Base-by-base conservation (phyloP, 1,284 basidiomycete genomes). In the Blastosporella zonata region DNA sequence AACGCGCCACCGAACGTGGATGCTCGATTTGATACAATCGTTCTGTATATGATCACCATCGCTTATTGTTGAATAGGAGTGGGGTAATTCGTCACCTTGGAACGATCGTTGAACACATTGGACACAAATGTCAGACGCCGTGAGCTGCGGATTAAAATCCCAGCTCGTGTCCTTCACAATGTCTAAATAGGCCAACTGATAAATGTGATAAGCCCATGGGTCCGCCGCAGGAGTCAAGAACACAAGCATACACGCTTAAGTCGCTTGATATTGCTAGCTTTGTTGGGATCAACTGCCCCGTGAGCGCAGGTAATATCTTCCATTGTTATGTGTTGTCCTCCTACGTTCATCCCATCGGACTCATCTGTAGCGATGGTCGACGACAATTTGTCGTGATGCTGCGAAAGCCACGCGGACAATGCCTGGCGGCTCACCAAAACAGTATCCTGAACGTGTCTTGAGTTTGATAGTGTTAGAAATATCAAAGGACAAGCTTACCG, bases 1-100 rank as follows among this genome's bases (percentile, higher is more conserved):
- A 82, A 41, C 71, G 65, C n/a, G 67, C 63, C 0, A 86, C 80
- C 12, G 74, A 59, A 46, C 67, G 72, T 23, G 82, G 81, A 64
- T 91, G 89, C 55, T 83, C 71, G 8, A 76, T 67, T 51, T 77
- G 73, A 64, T 91, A 91, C 20, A 84, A 62, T 51, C 74, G 77
- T 59, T 87, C 89, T 91, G 54, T 15, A 18, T 33, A 4, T 41
- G 35, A 15, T 17, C 22, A 53, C 44, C 8, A 4, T 6, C 33
- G 17, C 4, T 34, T 34, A 17, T 13, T 15, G 13, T 31, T 13
- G 29, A 31, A 31, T 10, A 2, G 13, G 22, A 9, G 12, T 8
- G 44, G 36, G 22, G 42, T 52, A 6, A 18, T 33, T 18, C 15
- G 64, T 46, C 58, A 84, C 89, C 88, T 54, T 62, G 62, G 65